Evolutionary conservation across 2,329 filamentous ascomycete genomes (phyloP), one percentile per base, ranked within the genome.

Genomic region (Cladosporium colombiae): DNA sequence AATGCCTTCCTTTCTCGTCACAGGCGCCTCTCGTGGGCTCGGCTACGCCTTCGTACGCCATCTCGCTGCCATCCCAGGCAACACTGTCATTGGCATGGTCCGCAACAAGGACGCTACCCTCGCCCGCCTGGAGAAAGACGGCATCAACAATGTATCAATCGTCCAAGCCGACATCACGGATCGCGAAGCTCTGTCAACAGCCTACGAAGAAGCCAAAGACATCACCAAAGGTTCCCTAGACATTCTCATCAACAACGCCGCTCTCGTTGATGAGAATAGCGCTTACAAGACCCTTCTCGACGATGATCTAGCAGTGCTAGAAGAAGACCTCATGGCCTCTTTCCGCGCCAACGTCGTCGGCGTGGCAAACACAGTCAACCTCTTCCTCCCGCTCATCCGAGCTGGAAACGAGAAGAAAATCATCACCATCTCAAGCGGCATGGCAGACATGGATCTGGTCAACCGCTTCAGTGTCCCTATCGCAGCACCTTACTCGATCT

Each of bases 161-260:
- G 27, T 86, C 23, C 68, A 81, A 23, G 83, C 73, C 18, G 82
- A 86, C 65, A 69, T 85, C 40, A 75, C 74, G 11, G 74, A 81
- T 66, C 75, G 78, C 58, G 71, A 74, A 3, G 72, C 76, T 1
- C 72, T 85, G 16, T 76, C 82, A 74, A 35, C 53, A 57, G 73
- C 72, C 35, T 72, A 67, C 8, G 50, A 62, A 1, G 67, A 73
- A 37, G 64, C 65, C 5, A 58, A 71, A 10, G 70, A 70, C 13
- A 67, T 74, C 40, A 74, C 73, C 13, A 68, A 68, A 14, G 71
- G 71, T 8, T 65, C 33, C 31, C 67, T 78, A 3, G 76, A 78
- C 56, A 55, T 70, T 31, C 58, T 76, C 5, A 74, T 76, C 63
- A 72, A 76, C 67, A 78, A 78, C 57, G 77, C 74, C 3, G 75